phyloP scores from a whole-genome alignment of 2,329 filamentous ascomycete species.

The Herpotrichia juniperi region DNA sequence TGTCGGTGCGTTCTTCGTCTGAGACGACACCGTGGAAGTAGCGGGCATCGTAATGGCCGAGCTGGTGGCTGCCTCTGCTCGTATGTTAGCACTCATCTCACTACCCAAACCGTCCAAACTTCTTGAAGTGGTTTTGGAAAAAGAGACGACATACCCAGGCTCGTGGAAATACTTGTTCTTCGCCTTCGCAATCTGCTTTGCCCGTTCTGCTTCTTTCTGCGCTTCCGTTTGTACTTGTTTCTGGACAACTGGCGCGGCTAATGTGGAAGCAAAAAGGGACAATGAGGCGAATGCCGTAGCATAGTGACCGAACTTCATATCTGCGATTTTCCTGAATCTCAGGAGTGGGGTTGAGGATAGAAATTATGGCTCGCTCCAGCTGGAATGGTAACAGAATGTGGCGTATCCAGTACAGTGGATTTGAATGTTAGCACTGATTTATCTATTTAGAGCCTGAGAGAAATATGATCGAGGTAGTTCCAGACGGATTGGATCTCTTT shows the following conservation, averaged over 20 bases:
- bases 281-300: constrained; percentile 24
- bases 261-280: constrained; percentile 22
- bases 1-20: constrained; percentile 70
- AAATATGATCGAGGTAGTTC: too few species aligned
- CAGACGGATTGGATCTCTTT: too few species aligned
- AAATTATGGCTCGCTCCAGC: neutral
- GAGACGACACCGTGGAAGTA: constrained; percentile 69
- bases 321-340: neutral
- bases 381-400: neutral
- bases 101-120: neutral
- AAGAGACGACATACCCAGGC: constrained; percentile 39
- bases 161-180: constrained; percentile 47
- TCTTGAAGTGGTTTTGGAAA: neutral
- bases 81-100: constrained; percentile 16
- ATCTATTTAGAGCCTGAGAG: too few species aligned
- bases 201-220: constrained; percentile 4
- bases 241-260: constrained; percentile 26
- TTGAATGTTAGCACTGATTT: too few species aligned
- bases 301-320: constrained; percentile 36
- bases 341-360: constrained; percentile 2
- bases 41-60: constrained; percentile 76
- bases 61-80: constrained; percentile 53
- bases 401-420: neutral
- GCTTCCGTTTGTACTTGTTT: neutral
- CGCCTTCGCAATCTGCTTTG: constrained; percentile 6